These are phyloP conservation scores for Tetrapyrgos nigripes DNA, from an alignment of 1,284 basidiomycete genomes.

Conservation along the genomic window DNA sequence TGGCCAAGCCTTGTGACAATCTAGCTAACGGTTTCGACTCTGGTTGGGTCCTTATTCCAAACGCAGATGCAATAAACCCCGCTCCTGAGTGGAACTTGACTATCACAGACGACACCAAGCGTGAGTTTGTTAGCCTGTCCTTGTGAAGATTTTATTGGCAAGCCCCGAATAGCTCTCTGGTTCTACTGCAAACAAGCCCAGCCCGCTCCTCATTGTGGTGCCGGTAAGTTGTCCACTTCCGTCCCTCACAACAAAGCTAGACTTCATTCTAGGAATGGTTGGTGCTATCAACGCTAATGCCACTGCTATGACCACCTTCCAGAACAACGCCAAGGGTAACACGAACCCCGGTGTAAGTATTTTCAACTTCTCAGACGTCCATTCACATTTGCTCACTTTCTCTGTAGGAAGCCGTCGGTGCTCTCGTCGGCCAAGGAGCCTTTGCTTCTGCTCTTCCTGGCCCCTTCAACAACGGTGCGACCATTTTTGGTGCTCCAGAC, in stretches of 20 bases:
- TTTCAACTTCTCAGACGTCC: background rate
- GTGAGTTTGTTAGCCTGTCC: background rate
- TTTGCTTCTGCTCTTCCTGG: constrained; percentile 49
- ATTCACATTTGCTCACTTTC: background rate
- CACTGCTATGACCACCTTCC: constrained; percentile 54
- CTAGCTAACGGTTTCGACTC: constrained; percentile 18
- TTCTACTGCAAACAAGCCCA: constrained; percentile 21
- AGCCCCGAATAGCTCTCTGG: constrained; percentile 11
- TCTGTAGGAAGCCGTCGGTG: constrained; percentile 43
- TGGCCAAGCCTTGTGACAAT: constrained; percentile 11
- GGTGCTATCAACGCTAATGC: constrained; percentile 40
- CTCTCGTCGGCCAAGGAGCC: constrained; percentile 49
- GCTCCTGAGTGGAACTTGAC: constrained; percentile 18
- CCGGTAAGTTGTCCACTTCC: constrained; percentile 7
- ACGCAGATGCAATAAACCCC: background rate
- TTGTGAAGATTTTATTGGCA: background rate
- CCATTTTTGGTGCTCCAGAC: constrained; percentile 32
- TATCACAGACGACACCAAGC: constrained; percentile 10
- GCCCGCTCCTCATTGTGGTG: constrained; percentile 14
- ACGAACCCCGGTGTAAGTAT: constrained; percentile 39
- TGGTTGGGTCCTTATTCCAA: constrained; percentile 19
- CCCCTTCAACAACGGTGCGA: constrained; percentile 39
- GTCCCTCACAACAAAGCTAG: background rate
- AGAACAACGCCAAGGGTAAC: constrained; percentile 38
- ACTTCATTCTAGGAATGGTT: constrained; percentile 18